phyloP scores from a whole-genome alignment of 768 basidiomycete genomes.

The Tubosaeta sp. region DNA sequence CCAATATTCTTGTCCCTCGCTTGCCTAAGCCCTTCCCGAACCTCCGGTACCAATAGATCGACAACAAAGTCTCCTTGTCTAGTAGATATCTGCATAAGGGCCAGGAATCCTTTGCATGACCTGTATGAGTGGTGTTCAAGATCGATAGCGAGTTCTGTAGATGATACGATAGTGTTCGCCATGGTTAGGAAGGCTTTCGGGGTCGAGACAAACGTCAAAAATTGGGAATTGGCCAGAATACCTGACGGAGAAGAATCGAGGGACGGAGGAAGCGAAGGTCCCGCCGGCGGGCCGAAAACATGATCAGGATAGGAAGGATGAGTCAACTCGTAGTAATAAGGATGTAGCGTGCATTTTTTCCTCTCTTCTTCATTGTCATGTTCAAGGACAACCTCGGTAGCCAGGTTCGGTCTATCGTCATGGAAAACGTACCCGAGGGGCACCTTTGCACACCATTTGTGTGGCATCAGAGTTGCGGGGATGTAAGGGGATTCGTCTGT shows the following conservation, averaged over 20 bases:
- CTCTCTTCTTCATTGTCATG: slow-evolving; percentile 18
- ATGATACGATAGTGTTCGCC: slow-evolving; percentile 59
- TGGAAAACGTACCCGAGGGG: slow-evolving; percentile 65
- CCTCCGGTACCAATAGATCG: slow-evolving; percentile 57
- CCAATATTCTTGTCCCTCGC: slow-evolving; percentile 41
- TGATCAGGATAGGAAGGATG: slow-evolving; percentile 66
- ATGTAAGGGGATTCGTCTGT: slow-evolving; percentile 54
- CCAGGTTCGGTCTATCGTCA: slow-evolving; percentile 24
- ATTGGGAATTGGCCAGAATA: slow-evolving; percentile 13
- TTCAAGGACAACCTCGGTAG: slow-evolving; percentile 10
- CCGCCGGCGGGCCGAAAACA: slow-evolving; percentile 51
- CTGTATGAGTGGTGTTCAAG: slow-evolving; percentile 91
- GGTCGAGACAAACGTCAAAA: slow-evolving; percentile 70
- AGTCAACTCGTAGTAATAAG: slow-evolving; percentile 82
- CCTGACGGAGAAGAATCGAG: slow-evolving; percentile 50
- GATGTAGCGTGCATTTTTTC: slow-evolving; percentile 46
- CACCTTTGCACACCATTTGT: slow-evolving; percentile 81
- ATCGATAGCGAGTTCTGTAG: slow-evolving; percentile 86
- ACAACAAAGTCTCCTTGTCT: slow-evolving; percentile 83
- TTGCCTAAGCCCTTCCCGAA: slow-evolving; percentile 70
- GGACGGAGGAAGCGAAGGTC: slow-evolving; percentile 50
- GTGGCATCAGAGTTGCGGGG: slow-evolving; percentile 50
- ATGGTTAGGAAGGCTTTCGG: slow-evolving; percentile 52
- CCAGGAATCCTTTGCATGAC: slow-evolving; percentile 82
- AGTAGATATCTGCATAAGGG: slow-evolving; percentile 90